Base-by-base conservation (phyloP, 306 rosid genomes). In the Casuarina glauca region DNA sequence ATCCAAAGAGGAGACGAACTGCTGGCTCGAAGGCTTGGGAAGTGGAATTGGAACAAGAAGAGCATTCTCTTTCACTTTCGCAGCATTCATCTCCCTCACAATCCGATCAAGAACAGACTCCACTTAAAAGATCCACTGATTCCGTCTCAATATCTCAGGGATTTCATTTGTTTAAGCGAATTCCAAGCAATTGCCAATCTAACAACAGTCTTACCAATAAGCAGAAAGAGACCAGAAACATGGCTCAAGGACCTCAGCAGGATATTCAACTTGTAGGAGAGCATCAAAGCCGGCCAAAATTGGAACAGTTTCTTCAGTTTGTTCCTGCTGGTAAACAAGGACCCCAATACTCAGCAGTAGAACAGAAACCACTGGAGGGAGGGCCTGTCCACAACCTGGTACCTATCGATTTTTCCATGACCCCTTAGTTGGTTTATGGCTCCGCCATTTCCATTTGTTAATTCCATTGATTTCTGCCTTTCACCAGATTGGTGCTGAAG, bases 1-100 rank as follows among this genome's bases (percentile, higher is more conserved):
- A 91, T 64, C 97, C 93, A 52, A 95, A 95, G 84, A 90, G 88
- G 84, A 89, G 90, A 86, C 87, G 96, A 86, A 90, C 90, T 26
- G 87, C 76, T 0, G 81, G 83, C 61, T 74, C 87, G 4, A 91
- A 87, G 83, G 85, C 79, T 66, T 88, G 86, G 90, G 91, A 90
- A 72, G 81, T 88, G 54, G 96, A 95, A 58, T 86, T 91, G 36
- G 99, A 93, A 76, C 97, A 88, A 80, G 99, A 95, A 90, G 99
- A 95, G 78, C 99, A 93, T 82, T 95, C 99, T 64, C 86, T 93
- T 61, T 93, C 99, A 6, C 78, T 93, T 36, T 93, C 98, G 3
- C 98, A 93, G 76, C 86, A 89, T 74, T 91, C 97, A 43, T 91
- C 98, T 45, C 95, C 97, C 32, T 93, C 98, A 20, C 93, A 79